Evolutionary conservation across 2,329 filamentous ascomycete species (phyloP).

Genomic region (Alternaria ethzedia): DNA sequence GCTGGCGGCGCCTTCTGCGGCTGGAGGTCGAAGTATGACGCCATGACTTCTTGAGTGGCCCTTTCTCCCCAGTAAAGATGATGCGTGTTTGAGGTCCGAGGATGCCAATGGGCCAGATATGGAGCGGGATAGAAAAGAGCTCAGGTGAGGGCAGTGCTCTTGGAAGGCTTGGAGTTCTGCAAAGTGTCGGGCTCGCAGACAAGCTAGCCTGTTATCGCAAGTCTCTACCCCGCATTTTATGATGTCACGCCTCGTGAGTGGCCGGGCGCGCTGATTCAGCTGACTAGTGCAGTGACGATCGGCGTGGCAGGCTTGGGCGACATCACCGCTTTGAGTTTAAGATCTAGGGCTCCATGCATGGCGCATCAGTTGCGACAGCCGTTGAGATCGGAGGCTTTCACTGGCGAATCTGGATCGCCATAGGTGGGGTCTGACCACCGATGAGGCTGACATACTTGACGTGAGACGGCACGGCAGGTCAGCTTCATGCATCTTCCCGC

Average conservation of each 20-base stretch:
- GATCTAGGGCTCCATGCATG: not conserved
- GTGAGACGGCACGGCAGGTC: slow-evolving; percentile 4
- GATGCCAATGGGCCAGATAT: slow-evolving; percentile 15
- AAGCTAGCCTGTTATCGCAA: slow-evolving; percentile 7
- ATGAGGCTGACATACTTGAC: not conserved
- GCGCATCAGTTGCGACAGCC: not conserved
- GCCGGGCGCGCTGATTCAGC: slow-evolving; percentile 1
- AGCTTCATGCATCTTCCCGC: not conserved
- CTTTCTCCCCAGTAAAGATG: slow-evolving; percentile 1
- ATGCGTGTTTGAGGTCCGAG: not conserved
- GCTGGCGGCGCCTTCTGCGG: slow-evolving; percentile 24
- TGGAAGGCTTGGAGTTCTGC: slow-evolving; percentile 11
- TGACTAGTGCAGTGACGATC: slow-evolving; percentile 11
- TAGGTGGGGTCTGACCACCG: not conserved
- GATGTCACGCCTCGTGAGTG: slow-evolving; percentile 2
- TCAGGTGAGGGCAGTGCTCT: slow-evolving; percentile 15
- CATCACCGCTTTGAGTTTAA: slow-evolving; percentile 9
- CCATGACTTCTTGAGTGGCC: slow-evolving; percentile 23
- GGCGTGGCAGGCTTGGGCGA: slow-evolving; percentile 13
- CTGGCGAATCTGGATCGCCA: not conserved
- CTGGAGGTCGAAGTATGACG: slow-evolving; percentile 46
- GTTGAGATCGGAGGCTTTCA: not conserved
- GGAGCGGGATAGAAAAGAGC: slow-evolving; percentile 4
- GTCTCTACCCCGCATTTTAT: slow-evolving; percentile 13
- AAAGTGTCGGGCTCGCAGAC: not conserved